Base-by-base conservation (phyloP, 139 green algal species). In the Marvania coccoides region DNA sequence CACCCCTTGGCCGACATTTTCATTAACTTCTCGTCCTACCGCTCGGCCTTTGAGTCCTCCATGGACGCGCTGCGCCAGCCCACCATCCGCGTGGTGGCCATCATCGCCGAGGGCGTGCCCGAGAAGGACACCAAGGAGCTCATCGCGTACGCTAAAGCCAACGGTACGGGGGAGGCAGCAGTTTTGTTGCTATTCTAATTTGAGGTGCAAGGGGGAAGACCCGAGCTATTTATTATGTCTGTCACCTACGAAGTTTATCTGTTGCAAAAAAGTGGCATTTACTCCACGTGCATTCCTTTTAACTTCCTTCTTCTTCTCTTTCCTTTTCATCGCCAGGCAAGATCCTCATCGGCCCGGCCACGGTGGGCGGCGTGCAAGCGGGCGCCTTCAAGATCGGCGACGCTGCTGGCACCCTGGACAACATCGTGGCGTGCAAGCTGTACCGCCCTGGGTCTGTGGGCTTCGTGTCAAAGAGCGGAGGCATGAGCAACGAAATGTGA, bases 401-500 rank as follows among this genome's bases (percentile, higher is more conserved):
- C 77, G 96, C 91, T 5, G 91, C 87, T 3, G 91, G 91, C 57
- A 97, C 91, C 0, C 73, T 98, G 48, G 90, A 97, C 63, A 98
- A 97, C 84, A 96, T 97, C 57, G 79, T 97, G 29, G 74, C 80
- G 19, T 97, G 90, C 87, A 94, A 90, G 73, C 80, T 97, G 60
- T 87, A 97, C 75, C 73, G 91, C 24, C 88, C 90, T 12, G 90
- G 90, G 45, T 88, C 68, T 39, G 90, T 98, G 13, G 91, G 91
- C 33, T 97, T 97, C 59, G 91, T 97, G 6, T 88, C 74, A 70
- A 98, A 97, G 76, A 85, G 63, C 12, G 91, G 91, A 12, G 91
- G 91, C 74, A 97, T 97, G 91, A 87, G 70, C 57, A 97, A 97
- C 64, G 91, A 97, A 71, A 85, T 97, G 82, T n/a, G n/a, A n/a